Base-by-base conservation (phyloP, 441 rosid genomes). In the Populus hybrid region DNA sequence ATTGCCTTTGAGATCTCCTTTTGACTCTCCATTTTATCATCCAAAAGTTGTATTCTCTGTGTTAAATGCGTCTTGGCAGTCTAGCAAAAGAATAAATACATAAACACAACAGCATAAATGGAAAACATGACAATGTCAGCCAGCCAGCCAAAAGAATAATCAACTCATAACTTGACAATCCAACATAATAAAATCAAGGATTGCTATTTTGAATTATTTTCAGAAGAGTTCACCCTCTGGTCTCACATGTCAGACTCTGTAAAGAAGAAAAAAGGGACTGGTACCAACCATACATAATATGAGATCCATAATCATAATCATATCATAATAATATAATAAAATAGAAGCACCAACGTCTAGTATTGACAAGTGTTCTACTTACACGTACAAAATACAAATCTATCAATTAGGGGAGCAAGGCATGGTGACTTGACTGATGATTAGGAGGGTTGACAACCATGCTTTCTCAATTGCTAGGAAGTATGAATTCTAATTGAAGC, bases 51-150 rank as follows among this genome's bases (percentile, higher is more conserved):
- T 74, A 96, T 92, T 71, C 95, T 84, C 75, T 96, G 94, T 8
- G 94, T 87, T 82, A 96, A 84, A 87, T 96, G 98, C 84, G 79
- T 88, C 88, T 93, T 96, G 69, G 96, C 95, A 66, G 87, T 89
- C 99, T 96, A 84, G 79, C 75, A 86, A 84, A 69, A 81, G 70
- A 73, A 64, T 2, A 64, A 26, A 35, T 80, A 73, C 35, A 28
- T 11, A 69, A n/a, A 34, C 46, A 69, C 54, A 40, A 69, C 54
- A 73, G 64, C 35, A 78, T 57, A 73, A 73, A 35, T 10, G 21
- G 63, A 28, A 77, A 36, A 14, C 57, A 50, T 46, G 18, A 50
- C 57, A 50, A 50, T 50, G 2, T 50, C 57, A 50, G 57, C 57
- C 57, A 46, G 20, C 57, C 57, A 46, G 18, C 57, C 57, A 46